Percentiles rank a stretch among this genome's conserved stretches.
Conservation (phyloP, 2,329 filamentous ascomycete species). For the Paecilomyces fulvus region DNA sequence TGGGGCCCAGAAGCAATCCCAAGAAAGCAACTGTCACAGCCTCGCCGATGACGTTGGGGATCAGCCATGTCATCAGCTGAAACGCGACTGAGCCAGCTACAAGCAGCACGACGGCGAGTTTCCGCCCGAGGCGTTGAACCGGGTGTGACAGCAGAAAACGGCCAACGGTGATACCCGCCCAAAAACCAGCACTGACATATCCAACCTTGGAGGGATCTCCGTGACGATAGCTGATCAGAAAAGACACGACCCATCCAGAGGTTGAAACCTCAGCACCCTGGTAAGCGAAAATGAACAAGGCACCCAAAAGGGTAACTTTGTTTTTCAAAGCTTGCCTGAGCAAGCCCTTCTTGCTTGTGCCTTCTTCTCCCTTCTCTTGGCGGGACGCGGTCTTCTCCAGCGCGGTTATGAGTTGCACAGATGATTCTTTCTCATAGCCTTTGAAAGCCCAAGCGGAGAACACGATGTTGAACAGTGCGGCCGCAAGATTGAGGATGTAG, state of each 20-base stretch:
- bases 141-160: slow-evolving; percentile 62
- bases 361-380: slow-evolving; percentile 19
- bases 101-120: slow-evolving; percentile 56
- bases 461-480: slow-evolving; percentile 49
- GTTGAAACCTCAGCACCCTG: slow-evolving; percentile 79
- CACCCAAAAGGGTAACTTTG: slow-evolving; percentile 60
- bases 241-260: slow-evolving; percentile 80
- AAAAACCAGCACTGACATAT: slow-evolving; percentile 66
- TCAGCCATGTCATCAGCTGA: slow-evolving; percentile 68
- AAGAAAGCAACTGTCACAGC: slow-evolving; percentile 60
- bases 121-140: slow-evolving; percentile 62
- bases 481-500: slow-evolving; percentile 57
- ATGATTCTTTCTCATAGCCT: slow-evolving; percentile 56
- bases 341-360: slow-evolving; percentile 19
- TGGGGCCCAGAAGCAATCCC: slow-evolving; percentile 66
- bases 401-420: slow-evolving; percentile 33
- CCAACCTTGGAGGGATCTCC: slow-evolving; percentile 65
- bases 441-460: slow-evolving; percentile 61
- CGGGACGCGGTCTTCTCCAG: slow-evolving; percentile 37
- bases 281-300: slow-evolving; percentile 77
- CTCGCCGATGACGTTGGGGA: slow-evolving; percentile 66
- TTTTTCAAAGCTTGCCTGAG: slow-evolving; percentile 44
- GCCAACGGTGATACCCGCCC: slow-evolving; percentile 65
- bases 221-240: slow-evolving; percentile 63
- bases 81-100: slow-evolving; percentile 56